Evolutionary conservation across 768 basidiomycete species (phyloP).

Genomic region (Termitomyces titanicus): DNA sequence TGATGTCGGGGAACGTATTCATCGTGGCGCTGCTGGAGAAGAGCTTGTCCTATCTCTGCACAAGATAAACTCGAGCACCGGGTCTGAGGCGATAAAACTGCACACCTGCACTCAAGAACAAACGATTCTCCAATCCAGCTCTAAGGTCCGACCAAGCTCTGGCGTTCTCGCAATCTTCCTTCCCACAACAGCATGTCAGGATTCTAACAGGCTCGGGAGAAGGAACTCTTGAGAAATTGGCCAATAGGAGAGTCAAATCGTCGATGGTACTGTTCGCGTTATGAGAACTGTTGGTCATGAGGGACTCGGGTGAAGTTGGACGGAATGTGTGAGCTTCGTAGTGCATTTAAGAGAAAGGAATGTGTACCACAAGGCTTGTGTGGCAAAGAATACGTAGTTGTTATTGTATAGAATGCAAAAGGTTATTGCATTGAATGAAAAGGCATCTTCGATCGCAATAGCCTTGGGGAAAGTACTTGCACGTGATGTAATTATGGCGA

Average conservation of each 20-base stretch:
- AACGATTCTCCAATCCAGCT: slow-evolving; percentile 67
- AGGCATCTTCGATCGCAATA: background rate
- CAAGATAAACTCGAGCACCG: slow-evolving; percentile 2
- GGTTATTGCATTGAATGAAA: background rate
- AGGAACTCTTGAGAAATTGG: slow-evolving; percentile 66
- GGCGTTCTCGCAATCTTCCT: slow-evolving; percentile 61
- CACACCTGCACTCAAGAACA: slow-evolving; percentile 86
- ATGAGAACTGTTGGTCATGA: slow-evolving; percentile 47
- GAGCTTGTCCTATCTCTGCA: slow-evolving; percentile 85
- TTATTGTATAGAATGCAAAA: background rate
- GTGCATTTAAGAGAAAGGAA: slow-evolving; percentile 8
- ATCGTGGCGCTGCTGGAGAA: slow-evolving; percentile 81
- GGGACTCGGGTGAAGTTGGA: slow-evolving; percentile 34
- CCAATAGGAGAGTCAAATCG: slow-evolving; percentile 71
- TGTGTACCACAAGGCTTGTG: slow-evolving; percentile 10
- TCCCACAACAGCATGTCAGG: slow-evolving; percentile 62
- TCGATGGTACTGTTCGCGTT: slow-evolving; percentile 65
- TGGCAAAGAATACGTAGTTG: slow-evolving; percentile 6
- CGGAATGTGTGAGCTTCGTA: slow-evolving; percentile 21
- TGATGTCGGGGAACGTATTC: slow-evolving; percentile 74
- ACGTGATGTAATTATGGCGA: slow-evolving; percentile 1
- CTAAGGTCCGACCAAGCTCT: slow-evolving; percentile 62
- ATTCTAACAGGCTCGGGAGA: slow-evolving; percentile 64
- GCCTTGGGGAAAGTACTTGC: background rate
- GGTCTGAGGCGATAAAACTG: slow-evolving; percentile 10